Base-by-base conservation (phyloP, 495 filamentous ascomycete species). In the Neurospora terricola region DNA sequence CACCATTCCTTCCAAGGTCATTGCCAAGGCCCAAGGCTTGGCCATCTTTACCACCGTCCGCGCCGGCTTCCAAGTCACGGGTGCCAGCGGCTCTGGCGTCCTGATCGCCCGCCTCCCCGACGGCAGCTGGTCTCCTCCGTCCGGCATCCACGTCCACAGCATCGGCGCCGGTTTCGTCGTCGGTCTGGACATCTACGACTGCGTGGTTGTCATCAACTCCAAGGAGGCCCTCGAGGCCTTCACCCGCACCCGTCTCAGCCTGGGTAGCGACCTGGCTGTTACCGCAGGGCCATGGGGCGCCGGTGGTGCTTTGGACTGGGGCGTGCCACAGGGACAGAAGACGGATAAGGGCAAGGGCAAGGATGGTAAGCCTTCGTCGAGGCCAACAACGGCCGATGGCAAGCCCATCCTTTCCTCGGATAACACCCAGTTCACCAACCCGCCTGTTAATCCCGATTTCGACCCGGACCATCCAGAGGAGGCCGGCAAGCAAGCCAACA, bases 21-120 rank as follows among this genome's bases (percentile, higher is more conserved):
- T 95, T 42, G 82, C 87, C 72, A 87, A 88, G 69, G 91, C 91
- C 18, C 91, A 93, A 77, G 92, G 91, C 23, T 82, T 95, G 2
- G 91, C 91, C 45, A 93, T 95, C 78, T 95, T 95, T 83, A 94
- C 92, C 0, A 92, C 91, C 21, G 92, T 94, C 87, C 90, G 92
- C 68, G 90, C 91, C 0, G 92, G 92, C 38, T 86, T 95, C 38
- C 93, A 92, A 86, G 81, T 93, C 9, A 91, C 91, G 69, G 92
- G 92, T 62, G 91, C 92, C n/a, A 91, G 89, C 37, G 90, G 90
- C 7, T 91, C 90, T 77, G 92, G 92, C 54, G 84, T 95, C 1
- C 81, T 95, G 12, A 80, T 95, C 69, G 92, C 85, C 2, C 88
- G 92, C 18, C 87, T 88, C 70, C 87, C 89, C 71, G 91, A 92